A percentile compares a stretch with the other conserved stretches of the same genome.
phyloP scores from a whole-genome alignment of 139 green algal species.

The Closterium sp. region DNA sequence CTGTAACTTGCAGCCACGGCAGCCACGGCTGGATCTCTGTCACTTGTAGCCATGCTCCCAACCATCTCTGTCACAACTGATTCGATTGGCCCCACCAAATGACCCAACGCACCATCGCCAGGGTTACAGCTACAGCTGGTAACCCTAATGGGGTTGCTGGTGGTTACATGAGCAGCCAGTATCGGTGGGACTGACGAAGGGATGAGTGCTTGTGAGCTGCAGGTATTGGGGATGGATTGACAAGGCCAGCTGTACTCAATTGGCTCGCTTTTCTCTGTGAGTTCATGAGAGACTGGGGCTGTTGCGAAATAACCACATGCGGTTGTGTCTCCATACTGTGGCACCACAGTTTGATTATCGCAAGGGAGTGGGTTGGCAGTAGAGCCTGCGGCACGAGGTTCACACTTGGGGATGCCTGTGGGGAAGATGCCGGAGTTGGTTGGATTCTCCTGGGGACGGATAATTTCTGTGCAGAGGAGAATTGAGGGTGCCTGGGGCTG shows the following conservation, averaged over 20 bases:
- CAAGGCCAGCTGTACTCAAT: not conserved
- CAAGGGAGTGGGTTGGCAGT: too few relatives aligned
- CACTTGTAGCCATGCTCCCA: too few relatives aligned
- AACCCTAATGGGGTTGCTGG: not conserved
- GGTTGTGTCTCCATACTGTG: not conserved
- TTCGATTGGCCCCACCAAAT: not conserved
- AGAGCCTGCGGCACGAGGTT: not conserved
- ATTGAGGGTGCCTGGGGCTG: not conserved
- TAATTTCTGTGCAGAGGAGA: not conserved
- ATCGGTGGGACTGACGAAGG: not conserved
- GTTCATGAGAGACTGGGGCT: not conserved
- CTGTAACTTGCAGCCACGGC: not conserved
- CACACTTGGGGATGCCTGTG: not conserved
- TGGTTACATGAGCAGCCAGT: not conserved
- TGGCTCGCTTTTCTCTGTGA: not conserved
- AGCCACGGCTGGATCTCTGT: too few relatives aligned
- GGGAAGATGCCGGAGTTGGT: not conserved
- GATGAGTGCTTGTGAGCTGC: not conserved
- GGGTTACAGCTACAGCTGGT: not conserved
- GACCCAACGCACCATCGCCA: not conserved
- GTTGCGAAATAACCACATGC: not conserved
- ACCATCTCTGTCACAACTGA: too few relatives aligned
- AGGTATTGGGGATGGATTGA: not conserved
- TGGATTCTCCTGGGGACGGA: not conserved
- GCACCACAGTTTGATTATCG: too few relatives aligned